Evolutionary conservation across 139 green algal genomes (phyloP).

Genomic region (Marvania coccoides): DNA sequence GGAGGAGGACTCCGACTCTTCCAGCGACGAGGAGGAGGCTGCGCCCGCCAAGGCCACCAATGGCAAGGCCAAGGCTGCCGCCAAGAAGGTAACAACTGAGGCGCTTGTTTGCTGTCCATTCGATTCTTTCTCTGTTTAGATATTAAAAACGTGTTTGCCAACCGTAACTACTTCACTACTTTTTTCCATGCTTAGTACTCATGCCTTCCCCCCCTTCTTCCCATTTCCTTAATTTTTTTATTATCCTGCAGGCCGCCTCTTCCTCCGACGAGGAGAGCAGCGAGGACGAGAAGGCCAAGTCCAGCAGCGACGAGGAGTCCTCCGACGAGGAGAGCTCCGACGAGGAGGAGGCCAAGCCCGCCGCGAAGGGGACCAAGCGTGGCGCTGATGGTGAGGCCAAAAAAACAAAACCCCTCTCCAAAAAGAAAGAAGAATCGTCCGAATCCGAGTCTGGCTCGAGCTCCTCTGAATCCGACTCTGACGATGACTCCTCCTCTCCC

Average conservation of each 20-base stretch:
- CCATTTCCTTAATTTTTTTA: background rate
- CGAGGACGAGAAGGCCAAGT: no score
- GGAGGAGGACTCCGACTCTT: slow-evolving; percentile 19
- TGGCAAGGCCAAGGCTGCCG: background rate
- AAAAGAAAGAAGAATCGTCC: background rate
- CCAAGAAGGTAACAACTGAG: slow-evolving; percentile 2
- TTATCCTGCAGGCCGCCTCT: no score
- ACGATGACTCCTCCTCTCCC: background rate
- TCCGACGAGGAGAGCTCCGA: background rate
- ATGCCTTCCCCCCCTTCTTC: background rate
- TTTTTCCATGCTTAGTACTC: background rate
- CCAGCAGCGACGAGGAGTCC: background rate
- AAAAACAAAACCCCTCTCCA: background rate
- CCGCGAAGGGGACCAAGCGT: slow-evolving; percentile 13
- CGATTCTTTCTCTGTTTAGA: background rate
- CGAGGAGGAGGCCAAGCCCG: slow-evolving; percentile 15
- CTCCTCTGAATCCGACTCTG: background rate
- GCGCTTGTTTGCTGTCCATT: background rate
- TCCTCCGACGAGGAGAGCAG: no score
- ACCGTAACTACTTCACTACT: no score
- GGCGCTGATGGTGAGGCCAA: slow-evolving; percentile 23
- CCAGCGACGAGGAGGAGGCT: slow-evolving; percentile 13
- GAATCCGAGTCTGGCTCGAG: slow-evolving; percentile 7
- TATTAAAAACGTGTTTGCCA: no score
- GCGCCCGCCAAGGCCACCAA: background rate